Evolutionary conservation across 208 protist species (phyloP), one percentile per base, ranked within the genome.

Genomic region (Acanthamoeba triangularis): DNA sequence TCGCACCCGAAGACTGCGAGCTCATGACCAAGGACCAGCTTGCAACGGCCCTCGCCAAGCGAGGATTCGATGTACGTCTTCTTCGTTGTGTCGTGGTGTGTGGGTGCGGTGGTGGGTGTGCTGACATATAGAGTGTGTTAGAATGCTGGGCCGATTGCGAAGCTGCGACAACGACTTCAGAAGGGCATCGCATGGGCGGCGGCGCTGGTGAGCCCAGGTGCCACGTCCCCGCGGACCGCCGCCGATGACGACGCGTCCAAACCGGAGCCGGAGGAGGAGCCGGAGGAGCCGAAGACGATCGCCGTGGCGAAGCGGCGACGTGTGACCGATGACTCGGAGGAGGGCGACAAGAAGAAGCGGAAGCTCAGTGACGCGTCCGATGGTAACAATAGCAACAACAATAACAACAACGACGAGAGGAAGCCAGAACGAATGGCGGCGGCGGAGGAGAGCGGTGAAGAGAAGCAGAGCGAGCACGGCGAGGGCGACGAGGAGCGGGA

Each of bases 11-110:
- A 0, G 80, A 54, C 25, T 63, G 41, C 80, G 80, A 88, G 23
- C 25, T 30, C 33, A n/a, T 88, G 49, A 33, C 44, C 28, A 88
- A 63, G 80, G 80, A 88, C 14, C 30, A 88, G 52, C 52, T 88
- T 3, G 30, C 63, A 13, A 41, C 41, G 7, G 49, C 28, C 25
- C 80, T 88, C 13, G n/a, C 6, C 47, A 88, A 88, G 30, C 44
- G 80, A 33, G 80, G 80, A 23, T 44, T 88, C 49, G 80, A 88
- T 3, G 80, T 88, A 88, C 47, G 65, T 20, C 28, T 14, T n/a
- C 25, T 23, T 23, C 41, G 10, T 14, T 16, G 65, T 30, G 25
- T 23, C 3, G 63, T 41, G 56, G 16, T 65, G 59, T n/a, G 59
- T 23, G 1, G n/a, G 59, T n/a, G 59, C 25, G 25, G 59, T 65